These are phyloP conservation scores for Aspergillus quadrilineatus DNA, from an alignment of 2,329 filamentous ascomycete genomes.

Conservation along the genomic window DNA sequence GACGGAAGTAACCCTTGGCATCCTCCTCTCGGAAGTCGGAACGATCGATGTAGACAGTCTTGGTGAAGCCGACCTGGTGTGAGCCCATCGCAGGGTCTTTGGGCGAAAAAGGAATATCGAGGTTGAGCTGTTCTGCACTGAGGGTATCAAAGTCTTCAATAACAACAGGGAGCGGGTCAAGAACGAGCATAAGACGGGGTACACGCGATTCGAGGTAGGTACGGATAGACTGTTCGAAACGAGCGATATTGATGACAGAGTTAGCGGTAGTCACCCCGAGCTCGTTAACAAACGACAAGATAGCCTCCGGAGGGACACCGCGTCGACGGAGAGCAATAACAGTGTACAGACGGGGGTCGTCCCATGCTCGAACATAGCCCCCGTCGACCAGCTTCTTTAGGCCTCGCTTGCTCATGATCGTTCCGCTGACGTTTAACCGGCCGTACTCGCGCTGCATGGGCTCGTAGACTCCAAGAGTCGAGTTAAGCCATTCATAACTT, in stretches of 20 bases:
- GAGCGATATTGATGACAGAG: conserved; percentile 73
- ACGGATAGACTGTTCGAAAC: conserved; percentile 83
- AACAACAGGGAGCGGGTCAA: conserved; percentile 79
- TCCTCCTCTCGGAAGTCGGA: conserved; percentile 71
- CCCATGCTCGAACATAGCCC: conserved; percentile 80
- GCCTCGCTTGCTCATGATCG: conserved; percentile 82
- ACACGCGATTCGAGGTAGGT: conserved; percentile 85
- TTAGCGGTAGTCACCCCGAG: conserved; percentile 83
- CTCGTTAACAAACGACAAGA: conserved; percentile 86
- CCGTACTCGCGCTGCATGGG: conserved; percentile 90
- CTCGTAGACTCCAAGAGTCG: conserved; percentile 76
- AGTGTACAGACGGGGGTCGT: conserved; percentile 87
- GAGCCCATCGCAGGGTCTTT: conserved; percentile 64
- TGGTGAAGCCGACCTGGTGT: conserved; percentile 65
- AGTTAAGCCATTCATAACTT: conserved; percentile 89
- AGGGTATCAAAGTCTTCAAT: conserved; percentile 77
- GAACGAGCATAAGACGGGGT: conserved; percentile 82
- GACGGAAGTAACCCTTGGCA: conserved; percentile 68
- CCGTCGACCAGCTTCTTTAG: conserved; percentile 76
- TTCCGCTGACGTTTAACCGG: conserved; percentile 76
- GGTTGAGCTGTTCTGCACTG: conserved; percentile 63
- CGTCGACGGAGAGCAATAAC: conserved; percentile 78
- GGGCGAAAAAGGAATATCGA: conserved; percentile 73
- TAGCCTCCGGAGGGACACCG: conserved; percentile 82
- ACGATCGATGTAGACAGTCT: conserved; percentile 80